These are phyloP conservation scores for Aspergillus homomorphus DNA, from an alignment of 495 filamentous ascomycete species.

Conservation along the genomic window DNA sequence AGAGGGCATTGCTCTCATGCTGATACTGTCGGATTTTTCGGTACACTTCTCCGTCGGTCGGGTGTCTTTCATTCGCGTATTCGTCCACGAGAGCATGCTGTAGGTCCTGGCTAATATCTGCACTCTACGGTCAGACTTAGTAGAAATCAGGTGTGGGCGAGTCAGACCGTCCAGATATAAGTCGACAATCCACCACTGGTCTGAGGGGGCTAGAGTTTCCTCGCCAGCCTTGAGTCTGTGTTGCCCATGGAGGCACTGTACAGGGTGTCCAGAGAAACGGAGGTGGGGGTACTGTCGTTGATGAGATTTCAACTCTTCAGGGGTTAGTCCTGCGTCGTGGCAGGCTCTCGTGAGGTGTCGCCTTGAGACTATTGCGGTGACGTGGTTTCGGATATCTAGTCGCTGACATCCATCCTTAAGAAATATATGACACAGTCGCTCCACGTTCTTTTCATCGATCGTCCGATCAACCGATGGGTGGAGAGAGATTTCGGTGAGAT, in stretches of 20 bases:
- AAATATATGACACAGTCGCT: constrained; percentile 26
- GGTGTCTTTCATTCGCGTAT: constrained; percentile 34
- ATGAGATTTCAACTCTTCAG: neutral
- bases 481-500: constrained; percentile 19
- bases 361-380: constrained; percentile 24
- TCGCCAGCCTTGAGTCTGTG: constrained; percentile 31
- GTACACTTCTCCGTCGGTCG: constrained; percentile 40
- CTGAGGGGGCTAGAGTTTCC: constrained; percentile 19
- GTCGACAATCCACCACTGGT: constrained; percentile 41
- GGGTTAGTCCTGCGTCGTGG: constrained; percentile 8
- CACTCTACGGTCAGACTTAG: too few species aligned
- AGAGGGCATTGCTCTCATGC: constrained; percentile 21
- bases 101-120: constrained; percentile 26
- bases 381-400: constrained; percentile 25
- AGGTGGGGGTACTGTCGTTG: too few species aligned
- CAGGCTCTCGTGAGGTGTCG: constrained; percentile 17
- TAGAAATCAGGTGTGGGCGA: too few species aligned
- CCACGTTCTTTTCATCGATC: constrained; percentile 20
- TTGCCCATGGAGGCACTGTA: constrained; percentile 35
- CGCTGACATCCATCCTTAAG: constrained; percentile 21
- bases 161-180: constrained; percentile 38
- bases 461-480: constrained; percentile 11
- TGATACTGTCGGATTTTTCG: constrained; percentile 38
- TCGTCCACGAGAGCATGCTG: constrained; percentile 26
- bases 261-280: constrained; percentile 10